Conservation (phyloP, 148 eudicot species). For the Cornus florida region DNA sequence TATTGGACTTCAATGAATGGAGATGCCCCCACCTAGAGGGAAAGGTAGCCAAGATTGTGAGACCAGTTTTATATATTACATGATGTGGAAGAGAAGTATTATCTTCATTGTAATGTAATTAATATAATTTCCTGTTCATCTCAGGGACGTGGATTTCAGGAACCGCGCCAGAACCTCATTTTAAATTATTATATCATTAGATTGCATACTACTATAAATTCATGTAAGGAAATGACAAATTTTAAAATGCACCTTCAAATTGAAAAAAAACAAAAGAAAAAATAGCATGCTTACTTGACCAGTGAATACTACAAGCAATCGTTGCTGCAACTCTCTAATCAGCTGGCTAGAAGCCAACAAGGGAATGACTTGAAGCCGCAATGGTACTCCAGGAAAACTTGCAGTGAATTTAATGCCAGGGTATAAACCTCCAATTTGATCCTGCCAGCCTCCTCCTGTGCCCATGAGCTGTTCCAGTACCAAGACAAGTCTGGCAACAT, state of each 20-base stretch:
- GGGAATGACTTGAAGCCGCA: slow-evolving; percentile 88
- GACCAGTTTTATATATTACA: not conserved
- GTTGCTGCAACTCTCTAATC: slow-evolving; percentile 63
- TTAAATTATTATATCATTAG: not conserved
- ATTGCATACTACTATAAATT: not conserved
- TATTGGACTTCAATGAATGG: not conserved
- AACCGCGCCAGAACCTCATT: not conserved
- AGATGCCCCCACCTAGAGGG: not conserved
- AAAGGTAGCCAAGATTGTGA: slow-evolving; percentile 1
- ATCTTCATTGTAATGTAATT: not conserved
- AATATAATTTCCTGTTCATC: not conserved
- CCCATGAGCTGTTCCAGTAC: slow-evolving; percentile 99
- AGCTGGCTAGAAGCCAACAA: slow-evolving; percentile 67
- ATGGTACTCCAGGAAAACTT: slow-evolving; percentile 93
- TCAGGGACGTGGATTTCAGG: not conserved
- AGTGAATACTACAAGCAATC: slow-evolving; percentile 93
- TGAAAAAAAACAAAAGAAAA: not conserved
- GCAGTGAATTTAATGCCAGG: slow-evolving; percentile 85
- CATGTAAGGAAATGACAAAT: not conserved
- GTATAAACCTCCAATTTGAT: slow-evolving; percentile 94
- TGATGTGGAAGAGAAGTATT: not conserved
- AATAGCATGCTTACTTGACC: slow-evolving; percentile 73
- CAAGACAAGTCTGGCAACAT: slow-evolving; percentile 84
- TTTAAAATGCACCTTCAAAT: not conserved
- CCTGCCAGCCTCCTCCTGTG: slow-evolving; percentile 99